Evolutionary conservation across 441 rosid species (phyloP), one percentile per base, ranked within the genome.

Genomic region (Isatis lusitanica): DNA sequence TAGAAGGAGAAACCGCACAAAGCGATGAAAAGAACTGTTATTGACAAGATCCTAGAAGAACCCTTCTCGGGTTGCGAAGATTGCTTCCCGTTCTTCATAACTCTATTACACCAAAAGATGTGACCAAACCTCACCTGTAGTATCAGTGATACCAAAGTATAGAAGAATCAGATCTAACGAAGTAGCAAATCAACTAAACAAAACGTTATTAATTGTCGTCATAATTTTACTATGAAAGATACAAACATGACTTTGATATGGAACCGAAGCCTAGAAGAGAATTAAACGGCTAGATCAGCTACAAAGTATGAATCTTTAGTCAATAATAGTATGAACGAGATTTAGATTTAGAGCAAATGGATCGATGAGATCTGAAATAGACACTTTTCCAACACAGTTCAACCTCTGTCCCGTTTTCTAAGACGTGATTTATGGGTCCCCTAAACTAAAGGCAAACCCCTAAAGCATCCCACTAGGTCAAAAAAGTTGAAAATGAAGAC

Each of bases 1-100:
- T 92, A 94, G 78, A 89, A 94, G 18, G 99, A 94, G 76, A 88
- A 75, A 6, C 96, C 98, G n/a, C 97, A 94, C 7, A 90, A 80
- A 4, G 82, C 77, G 58, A 84, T 57, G 12, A 90, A 74, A 68
- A 89, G 16, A 5, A 92, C 59, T 6, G 91, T 63, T 38, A 85
- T 35, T 56, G 94, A 83, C 40, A 89, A 74, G 74, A 76, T 72
- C 87, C 79, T 81, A 38, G 85, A 71, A 44, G 83, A 61, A 50
- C 79, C 86, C 75, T 83, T 90, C 59, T 90, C 92, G 8, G 74
- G 82, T 28, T 62, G 87, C 21, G 70, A 62, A 68, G 70, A 68
- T 16, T 79, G 87, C 74, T 92, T 94, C 70, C 83, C 97, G 47
- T 78, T 70, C 86, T 89, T 92, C 99, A 92, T 94, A 64, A 35